A percentile compares a stretch with the other conserved stretches of the same genome.
Conservation (phyloP, 2,329 filamentous ascomycete genomes). For the Alternaria ventricosa region DNA sequence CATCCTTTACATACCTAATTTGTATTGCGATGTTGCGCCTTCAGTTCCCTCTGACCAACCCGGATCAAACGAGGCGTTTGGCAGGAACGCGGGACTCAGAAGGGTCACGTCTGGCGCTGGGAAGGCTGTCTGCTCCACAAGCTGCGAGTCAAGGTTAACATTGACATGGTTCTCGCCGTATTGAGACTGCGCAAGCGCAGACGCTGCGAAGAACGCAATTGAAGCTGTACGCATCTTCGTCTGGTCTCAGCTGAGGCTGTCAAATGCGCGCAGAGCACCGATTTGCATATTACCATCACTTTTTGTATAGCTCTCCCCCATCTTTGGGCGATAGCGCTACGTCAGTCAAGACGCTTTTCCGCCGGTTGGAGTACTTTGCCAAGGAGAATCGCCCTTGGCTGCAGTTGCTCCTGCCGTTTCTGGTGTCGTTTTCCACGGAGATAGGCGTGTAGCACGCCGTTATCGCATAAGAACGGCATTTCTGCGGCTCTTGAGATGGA, state of each 20-base stretch:
- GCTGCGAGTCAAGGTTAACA: conserved; percentile 35
- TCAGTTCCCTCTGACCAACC: conserved; percentile 40
- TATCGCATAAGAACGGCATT: conserved; percentile 1
- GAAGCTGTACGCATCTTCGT: background rate
- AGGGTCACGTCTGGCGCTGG: conserved; percentile 40
- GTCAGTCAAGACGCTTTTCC: conserved; percentile 27
- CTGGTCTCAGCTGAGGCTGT: background rate
- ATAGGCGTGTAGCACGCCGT: background rate
- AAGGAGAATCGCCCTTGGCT: conserved; percentile 21
- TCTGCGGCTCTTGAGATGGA: background rate
- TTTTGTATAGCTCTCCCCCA: conserved; percentile 7
- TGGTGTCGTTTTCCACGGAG: background rate
- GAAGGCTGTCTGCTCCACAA: conserved; percentile 45
- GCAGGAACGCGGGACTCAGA: conserved; percentile 40
- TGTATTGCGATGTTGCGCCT: conserved; percentile 39
- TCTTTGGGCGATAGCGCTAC: conserved; percentile 17
- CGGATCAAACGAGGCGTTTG: conserved; percentile 34
- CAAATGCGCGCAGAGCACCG: background rate
- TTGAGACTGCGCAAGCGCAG: conserved; percentile 26
- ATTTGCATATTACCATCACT: background rate
- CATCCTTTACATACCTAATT: conserved; percentile 19
- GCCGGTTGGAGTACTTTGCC: conserved; percentile 24
- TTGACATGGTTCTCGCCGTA: conserved; percentile 44
- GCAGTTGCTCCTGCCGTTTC: conserved; percentile 22
- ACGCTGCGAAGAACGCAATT: conserved; percentile 16